Percentiles rank a stretch among this genome's conserved stretches.
phyloP scores from a whole-genome alignment of 352 stramenopile genomes.

The Pythium graminicola region DNA sequence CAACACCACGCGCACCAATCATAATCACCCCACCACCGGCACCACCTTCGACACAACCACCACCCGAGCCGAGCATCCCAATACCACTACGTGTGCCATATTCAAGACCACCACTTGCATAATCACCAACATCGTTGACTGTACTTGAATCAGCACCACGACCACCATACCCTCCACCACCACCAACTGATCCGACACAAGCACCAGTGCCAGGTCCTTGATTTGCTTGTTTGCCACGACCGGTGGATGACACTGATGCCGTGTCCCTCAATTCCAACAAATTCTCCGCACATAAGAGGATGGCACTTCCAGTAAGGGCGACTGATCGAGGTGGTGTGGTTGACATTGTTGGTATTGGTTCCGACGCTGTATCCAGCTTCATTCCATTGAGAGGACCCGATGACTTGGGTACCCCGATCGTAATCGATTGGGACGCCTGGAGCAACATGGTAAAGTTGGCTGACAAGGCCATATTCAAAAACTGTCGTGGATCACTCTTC shows the following conservation, averaged over 20 bases:
- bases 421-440: slow-evolving; percentile 43
- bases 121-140: slow-evolving; percentile 44
- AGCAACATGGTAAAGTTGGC: slow-evolving; percentile 70
- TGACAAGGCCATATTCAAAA: no score
- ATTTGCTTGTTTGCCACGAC: slow-evolving; percentile 53
- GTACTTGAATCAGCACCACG: slow-evolving; percentile 61
- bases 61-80: slow-evolving; percentile 65
- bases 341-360: background rate
- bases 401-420: slow-evolving; percentile 33
- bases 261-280: slow-evolving; percentile 36
- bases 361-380: no score
- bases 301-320: slow-evolving; percentile 40
- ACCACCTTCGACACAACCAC: slow-evolving; percentile 57
- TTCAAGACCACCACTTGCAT: slow-evolving; percentile 50
- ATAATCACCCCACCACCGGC: slow-evolving; percentile 65
- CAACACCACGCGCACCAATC: slow-evolving; percentile 47
- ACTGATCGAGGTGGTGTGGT: slow-evolving; percentile 14
- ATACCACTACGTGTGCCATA: slow-evolving; percentile 62
- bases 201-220: slow-evolving; percentile 54
- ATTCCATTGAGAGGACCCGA: no score
- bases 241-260: slow-evolving; percentile 50
- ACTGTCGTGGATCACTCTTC: background rate
- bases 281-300: slow-evolving; percentile 52
- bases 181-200: slow-evolving; percentile 52
- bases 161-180: slow-evolving; percentile 63